phyloP scores from a whole-genome alignment of 2,329 filamentous ascomycete genomes.

The Alternaria tenuissima region DNA sequence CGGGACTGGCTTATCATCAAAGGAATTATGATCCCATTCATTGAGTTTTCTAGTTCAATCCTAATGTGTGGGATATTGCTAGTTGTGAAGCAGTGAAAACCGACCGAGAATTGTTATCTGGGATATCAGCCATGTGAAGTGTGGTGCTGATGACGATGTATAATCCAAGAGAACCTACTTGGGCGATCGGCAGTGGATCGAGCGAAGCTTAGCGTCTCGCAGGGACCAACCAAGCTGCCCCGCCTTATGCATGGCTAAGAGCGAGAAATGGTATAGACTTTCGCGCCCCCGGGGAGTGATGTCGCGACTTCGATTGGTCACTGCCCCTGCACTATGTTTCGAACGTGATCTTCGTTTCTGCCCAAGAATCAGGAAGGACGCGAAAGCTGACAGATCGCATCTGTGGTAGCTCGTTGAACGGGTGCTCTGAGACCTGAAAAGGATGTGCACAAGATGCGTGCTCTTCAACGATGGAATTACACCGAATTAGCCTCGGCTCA shows the following conservation, averaged over 20 bases:
- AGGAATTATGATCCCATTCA: background rate
- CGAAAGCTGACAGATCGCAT: background rate
- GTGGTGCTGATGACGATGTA: background rate
- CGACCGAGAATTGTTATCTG: background rate
- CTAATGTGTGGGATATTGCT: background rate
- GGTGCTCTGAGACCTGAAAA: background rate
- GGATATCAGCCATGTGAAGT: background rate
- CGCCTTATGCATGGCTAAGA: background rate
- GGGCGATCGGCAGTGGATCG: background rate
- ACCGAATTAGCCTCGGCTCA: conserved; percentile 16
- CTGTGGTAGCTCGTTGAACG: background rate
- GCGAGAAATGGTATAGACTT: background rate
- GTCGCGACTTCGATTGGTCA: background rate
- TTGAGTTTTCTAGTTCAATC: too few relatives aligned
- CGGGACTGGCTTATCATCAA: background rate
- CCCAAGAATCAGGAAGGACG: background rate
- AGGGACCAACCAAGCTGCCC: background rate
- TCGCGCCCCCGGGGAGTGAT: background rate
- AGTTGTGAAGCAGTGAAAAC: background rate
- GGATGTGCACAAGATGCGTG: background rate
- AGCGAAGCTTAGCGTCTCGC: background rate
- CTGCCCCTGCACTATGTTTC: background rate
- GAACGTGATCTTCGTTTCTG: background rate
- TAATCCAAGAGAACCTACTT: background rate
- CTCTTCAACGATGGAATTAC: background rate